phyloP scores from a whole-genome alignment of 768 basidiomycete species.

The Lactarius indigo region DNA sequence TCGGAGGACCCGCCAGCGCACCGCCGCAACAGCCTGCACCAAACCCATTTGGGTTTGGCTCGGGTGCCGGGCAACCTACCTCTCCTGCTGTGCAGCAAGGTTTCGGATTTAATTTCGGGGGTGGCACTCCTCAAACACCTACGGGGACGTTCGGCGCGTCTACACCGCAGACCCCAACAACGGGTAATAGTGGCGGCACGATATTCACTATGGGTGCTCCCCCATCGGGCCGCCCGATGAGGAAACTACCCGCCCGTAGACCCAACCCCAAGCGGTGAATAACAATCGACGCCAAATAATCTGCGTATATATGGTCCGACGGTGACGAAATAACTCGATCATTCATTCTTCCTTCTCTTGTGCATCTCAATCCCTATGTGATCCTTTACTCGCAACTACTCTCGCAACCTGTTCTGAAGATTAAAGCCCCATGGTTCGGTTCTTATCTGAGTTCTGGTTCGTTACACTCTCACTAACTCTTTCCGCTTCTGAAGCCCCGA shows the following conservation, averaged over 20 bases:
- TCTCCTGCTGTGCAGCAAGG: conserved; percentile 32
- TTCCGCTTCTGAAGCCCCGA: not conserved
- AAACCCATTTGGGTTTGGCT: conserved; percentile 33
- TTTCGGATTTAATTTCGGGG: conserved; percentile 29
- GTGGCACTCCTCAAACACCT: conserved; percentile 25
- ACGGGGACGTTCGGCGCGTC: conserved; percentile 32
- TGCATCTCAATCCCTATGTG: not conserved
- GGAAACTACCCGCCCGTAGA: conserved; percentile 34
- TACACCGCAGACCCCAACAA: conserved; percentile 14
- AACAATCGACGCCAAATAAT: not conserved
- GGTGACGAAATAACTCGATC: not conserved
- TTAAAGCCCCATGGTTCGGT: not conserved
- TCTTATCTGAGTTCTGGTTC: conserved; percentile 7
- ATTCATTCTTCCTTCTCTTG: not conserved
- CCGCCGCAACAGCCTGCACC: conserved; percentile 32
- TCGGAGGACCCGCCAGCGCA: conserved; percentile 31
- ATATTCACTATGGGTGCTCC: conserved; percentile 33
- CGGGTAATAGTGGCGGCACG: conserved; percentile 12
- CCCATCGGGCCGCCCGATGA: conserved; percentile 27
- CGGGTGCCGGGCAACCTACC: conserved; percentile 31
- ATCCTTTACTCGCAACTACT: conserved; percentile 1
- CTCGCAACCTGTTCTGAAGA: conserved; percentile 4
- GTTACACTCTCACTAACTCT: not conserved
- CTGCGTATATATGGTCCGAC: not conserved
- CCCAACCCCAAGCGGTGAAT: conserved; percentile 22